These are phyloP conservation scores for Fusarium marasasianum DNA, from an alignment of 2,329 filamentous ascomycete genomes.

Conservation along the genomic window DNA sequence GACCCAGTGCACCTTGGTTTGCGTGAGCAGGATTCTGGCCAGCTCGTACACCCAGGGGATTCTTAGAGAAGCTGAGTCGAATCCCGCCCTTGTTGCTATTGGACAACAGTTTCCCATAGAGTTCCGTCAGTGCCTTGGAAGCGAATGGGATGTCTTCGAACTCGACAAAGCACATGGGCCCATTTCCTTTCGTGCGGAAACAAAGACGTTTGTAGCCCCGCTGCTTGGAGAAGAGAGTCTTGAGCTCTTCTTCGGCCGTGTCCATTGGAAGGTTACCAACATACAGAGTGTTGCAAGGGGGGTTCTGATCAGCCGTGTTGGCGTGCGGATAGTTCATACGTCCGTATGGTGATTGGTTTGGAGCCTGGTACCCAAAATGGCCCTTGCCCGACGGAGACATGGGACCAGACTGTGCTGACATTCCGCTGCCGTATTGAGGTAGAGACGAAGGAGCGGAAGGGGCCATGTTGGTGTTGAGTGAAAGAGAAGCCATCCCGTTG, in stretches of 20 bases:
- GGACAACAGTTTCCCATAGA: conserved; percentile 87
- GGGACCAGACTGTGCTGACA: conserved; percentile 50
- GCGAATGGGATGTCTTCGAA: conserved; percentile 94
- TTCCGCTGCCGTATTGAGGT: conserved; percentile 54
- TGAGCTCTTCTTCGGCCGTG: conserved; percentile 94
- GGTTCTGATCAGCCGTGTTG: conserved; percentile 95
- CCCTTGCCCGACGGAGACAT: conserved; percentile 17
- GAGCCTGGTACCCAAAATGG: conserved; percentile 41
- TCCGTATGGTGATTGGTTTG: conserved; percentile 65
- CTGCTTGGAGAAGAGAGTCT: conserved; percentile 90
- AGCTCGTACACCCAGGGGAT: conserved; percentile 90
- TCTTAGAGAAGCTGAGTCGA: conserved; percentile 95
- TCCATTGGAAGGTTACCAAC: conserved; percentile 96
- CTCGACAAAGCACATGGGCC: conserved; percentile 98
- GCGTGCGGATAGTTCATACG: conserved; percentile 81
- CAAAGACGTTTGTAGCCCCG: conserved; percentile 95
- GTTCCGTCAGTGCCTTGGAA: conserved; percentile 87
- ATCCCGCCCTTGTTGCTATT: conserved; percentile 97
- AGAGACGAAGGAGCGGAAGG: conserved; percentile 62
- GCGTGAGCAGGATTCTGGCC: conserved; percentile 67
- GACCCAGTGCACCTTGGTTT: conserved; percentile 55
- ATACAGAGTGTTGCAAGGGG: conserved; percentile 96
- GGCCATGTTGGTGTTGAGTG: conserved; percentile 70
- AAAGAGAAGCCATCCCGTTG: conserved; percentile 73
- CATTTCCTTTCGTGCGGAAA: conserved; percentile 93